Percentiles rank a stretch among this genome's conserved stretches.
Conservation (phyloP, 495 filamentous ascomycete species). For the Penicillium taxi region DNA sequence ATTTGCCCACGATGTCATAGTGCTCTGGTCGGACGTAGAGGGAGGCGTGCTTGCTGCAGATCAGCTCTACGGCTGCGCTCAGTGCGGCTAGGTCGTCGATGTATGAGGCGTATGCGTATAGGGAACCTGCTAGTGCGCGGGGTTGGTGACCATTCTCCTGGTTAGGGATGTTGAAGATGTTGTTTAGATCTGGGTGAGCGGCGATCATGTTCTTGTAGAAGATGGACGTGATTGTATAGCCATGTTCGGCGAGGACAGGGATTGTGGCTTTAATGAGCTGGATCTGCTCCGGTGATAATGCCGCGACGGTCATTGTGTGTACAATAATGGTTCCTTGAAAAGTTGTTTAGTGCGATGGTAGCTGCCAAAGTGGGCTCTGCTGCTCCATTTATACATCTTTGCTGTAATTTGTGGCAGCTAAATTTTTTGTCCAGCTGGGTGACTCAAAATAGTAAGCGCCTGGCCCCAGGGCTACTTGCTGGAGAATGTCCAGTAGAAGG, state of each 20-base stretch:
- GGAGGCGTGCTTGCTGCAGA: slow-evolving; percentile 68
- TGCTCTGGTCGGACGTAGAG: slow-evolving; percentile 60
- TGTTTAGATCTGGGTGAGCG: slow-evolving; percentile 53
- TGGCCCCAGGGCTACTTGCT: no score
- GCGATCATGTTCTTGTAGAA: slow-evolving; percentile 64
- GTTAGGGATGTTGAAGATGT: slow-evolving; percentile 60
- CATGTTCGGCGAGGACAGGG: slow-evolving; percentile 54
- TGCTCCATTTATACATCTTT: no score
- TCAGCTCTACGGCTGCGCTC: slow-evolving; percentile 55
- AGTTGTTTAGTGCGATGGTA: no score
- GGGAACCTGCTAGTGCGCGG: slow-evolving; percentile 54
- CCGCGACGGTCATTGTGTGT: no score
- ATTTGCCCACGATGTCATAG: slow-evolving; percentile 60
- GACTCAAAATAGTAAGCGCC: no score
- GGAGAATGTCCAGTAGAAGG: no score
- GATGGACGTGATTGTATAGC: slow-evolving; percentile 52
- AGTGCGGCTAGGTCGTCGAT: slow-evolving; percentile 62
- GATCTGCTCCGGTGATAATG: slow-evolving; percentile 26
- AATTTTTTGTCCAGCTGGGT: no score
- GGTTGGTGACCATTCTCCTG: slow-evolving; percentile 58
- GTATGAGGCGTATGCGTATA: slow-evolving; percentile 63
- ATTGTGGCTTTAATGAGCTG: slow-evolving; percentile 38
- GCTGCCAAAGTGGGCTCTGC: no score
- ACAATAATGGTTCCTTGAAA: no score
- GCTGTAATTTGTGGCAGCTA: no score